A percentile compares a stretch with the other conserved stretches of the same genome.
Evolutionary conservation across 139 green algal species (phyloP).

Genomic region (Chlamydomonas urium): DNA sequence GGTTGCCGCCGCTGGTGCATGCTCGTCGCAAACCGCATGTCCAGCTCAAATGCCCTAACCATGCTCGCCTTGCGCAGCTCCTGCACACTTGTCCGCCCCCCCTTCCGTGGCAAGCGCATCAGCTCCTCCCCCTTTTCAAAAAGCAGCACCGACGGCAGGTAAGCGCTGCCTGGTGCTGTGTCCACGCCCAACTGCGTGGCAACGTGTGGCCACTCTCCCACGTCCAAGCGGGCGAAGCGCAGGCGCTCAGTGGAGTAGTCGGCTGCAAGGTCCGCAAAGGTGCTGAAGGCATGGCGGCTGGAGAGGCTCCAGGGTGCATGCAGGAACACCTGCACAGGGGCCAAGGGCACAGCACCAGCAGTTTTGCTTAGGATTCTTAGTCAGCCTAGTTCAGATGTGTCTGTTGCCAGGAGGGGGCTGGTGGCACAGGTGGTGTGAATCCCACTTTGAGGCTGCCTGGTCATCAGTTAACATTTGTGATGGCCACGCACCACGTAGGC

Average conservation of each 20-base stretch:
- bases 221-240: background rate
- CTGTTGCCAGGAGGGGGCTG: background rate
- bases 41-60: conserved; percentile 6
- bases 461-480: background rate
- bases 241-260: background rate
- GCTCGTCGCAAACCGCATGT: background rate
- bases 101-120: background rate
- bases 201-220: conserved; percentile 1
- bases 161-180: background rate
- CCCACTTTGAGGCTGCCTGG: no score
- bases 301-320: conserved; percentile 8
- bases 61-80: background rate
- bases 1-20: no score
- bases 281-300: background rate
- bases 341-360: no score
- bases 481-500: conserved; percentile 3
- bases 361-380: no score
- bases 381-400: no score
- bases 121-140: conserved; percentile 1
- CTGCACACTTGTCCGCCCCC: no score
- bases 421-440: background rate
- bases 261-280: conserved; percentile 1
- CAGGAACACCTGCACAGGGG: conserved; percentile 1
- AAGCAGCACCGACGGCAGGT: background rate
- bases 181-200: background rate